Percentiles rank a stretch among this genome's conserved stretches.
Conservation (phyloP, 257 asterid genomes). For the Solanum boliviense region DNA sequence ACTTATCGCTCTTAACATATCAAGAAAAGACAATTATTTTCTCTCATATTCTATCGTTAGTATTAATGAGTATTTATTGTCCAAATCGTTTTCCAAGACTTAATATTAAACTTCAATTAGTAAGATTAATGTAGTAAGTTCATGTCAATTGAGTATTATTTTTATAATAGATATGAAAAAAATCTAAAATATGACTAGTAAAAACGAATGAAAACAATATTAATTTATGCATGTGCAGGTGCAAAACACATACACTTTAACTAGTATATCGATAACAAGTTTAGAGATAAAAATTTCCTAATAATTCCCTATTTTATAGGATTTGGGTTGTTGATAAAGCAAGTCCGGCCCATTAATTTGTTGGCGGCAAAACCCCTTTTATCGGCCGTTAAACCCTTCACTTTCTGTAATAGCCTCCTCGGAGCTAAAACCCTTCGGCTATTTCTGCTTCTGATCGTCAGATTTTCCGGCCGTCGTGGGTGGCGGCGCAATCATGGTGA, state of each 20-base stretch:
- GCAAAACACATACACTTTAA: neutral
- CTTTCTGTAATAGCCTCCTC: neutral
- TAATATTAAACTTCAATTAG: neutral
- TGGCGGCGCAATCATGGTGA: slow-evolving; percentile 21
- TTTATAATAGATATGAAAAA: too few relatives aligned
- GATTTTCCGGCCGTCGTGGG: neutral
- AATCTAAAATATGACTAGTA: too few relatives aligned
- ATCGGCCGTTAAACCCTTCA: neutral
- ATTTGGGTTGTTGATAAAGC: neutral
- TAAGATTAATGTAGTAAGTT: neutral
- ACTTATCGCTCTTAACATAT: neutral
- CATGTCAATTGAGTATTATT: neutral
- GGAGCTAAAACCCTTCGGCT: neutral
- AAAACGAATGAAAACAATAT: too few relatives aligned
- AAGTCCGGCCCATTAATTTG: neutral
- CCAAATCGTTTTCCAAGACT: neutral
- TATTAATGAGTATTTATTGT: neutral
- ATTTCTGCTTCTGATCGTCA: neutral
- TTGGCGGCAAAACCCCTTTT: neutral
- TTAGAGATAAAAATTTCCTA: neutral
- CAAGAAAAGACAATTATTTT: neutral
- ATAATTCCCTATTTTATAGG: neutral
- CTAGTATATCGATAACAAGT: neutral
- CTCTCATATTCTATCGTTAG: neutral
- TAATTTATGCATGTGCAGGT: accelerated